A percentile compares a stretch with the other conserved stretches of the same genome.
These are phyloP conservation scores for Flaveria trinervia DNA, from an alignment of 129 eudicot species.

Conservation along the genomic window DNA sequence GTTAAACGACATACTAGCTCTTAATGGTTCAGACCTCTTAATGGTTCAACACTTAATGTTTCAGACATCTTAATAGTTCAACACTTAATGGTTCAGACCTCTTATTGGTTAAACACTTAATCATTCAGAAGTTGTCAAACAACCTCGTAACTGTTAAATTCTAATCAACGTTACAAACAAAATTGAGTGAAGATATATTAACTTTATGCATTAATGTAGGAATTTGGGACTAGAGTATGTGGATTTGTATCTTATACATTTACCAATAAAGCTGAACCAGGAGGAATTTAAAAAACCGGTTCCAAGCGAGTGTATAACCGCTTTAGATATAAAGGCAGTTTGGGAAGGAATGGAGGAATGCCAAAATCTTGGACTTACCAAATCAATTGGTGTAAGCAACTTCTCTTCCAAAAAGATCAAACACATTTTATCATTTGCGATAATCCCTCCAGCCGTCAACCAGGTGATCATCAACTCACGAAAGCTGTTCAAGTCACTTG, in stretches of 20 bases:
- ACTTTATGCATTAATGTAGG: neutral
- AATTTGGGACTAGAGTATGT: conserved; percentile 21
- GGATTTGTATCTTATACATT: conserved; percentile 29
- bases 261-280: neutral
- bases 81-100: no score
- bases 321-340: neutral
- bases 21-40: no score
- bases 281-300: neutral
- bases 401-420: neutral
- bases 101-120: no score
- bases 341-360: conserved; percentile 24
- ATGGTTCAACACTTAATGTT: no score
- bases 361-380: conserved; percentile 20
- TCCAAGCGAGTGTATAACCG: conserved; percentile 1
- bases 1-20: no score
- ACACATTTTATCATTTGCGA: conserved; percentile 6
- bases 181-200: neutral
- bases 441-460: conserved; percentile 6
- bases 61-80: no score
- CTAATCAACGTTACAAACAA: neutral
- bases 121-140: no score
- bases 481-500: neutral
- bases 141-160: no score
- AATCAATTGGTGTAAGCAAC: conserved; percentile 17
- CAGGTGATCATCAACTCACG: neutral